Base-by-base conservation (phyloP, 139 green algal species). In the Zygnema cylindricum region DNA sequence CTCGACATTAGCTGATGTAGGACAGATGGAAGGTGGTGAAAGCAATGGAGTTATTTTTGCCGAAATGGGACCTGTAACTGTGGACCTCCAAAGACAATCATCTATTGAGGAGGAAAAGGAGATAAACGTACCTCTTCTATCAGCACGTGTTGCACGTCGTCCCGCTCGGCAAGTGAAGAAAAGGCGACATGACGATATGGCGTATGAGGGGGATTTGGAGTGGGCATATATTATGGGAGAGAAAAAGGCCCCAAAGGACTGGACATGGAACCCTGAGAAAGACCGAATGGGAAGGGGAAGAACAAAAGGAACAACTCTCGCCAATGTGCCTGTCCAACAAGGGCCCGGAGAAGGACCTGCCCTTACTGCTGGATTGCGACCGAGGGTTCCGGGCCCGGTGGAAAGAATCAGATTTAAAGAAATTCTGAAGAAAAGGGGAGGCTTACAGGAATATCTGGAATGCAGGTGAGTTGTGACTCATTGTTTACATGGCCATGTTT, bases 351-450 rank as follows among this genome's bases (percentile, higher is more conserved):
- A 87, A 71, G 38, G 36, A n/a, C 36, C 82, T 69, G 82, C 82
- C 25, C 54, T 87, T 30, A 71, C 82, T n/a, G 82, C 49, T 33
- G 82, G 82, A 42, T 71, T 87, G 25, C 35, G 55, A 55, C 82
- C 82, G 42, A 43, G 55, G 55, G 36, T n/a, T 35, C 32, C 49
- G 42, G 23, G 35, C 32, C 1, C 82, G 1, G 7, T 81, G 1
- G 84, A 89, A 76, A 40, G 30, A 43, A 73, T 89, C 1, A 33
- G 76, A 54, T 89, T 89, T 69, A 86, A 54, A n/a, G 84, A 89
- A 16, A 36, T 84, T 42, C 54, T 89, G 25, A 57, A 55, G 54
- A 43, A 54, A 21, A 54, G 76, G 69, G 69, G 69, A 39, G 84
- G 69, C 69, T 33, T 69, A 2, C 21, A 85, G 38, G 84, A 85